phyloP scores from a whole-genome alignment of 305 asterid species.

The Fraxinus xanthoxyloides region DNA sequence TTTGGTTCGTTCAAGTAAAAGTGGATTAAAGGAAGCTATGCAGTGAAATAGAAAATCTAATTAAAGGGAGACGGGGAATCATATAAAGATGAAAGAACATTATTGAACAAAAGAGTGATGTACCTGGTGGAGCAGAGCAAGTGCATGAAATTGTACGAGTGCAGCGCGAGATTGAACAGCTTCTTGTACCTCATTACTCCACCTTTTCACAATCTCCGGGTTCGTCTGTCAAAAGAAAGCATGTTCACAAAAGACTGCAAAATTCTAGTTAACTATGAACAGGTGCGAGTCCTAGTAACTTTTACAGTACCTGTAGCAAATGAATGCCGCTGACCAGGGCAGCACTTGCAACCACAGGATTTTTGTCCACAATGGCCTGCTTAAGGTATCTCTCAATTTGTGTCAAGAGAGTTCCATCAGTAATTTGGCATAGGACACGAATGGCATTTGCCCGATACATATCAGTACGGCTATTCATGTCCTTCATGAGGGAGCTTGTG shows the following conservation, averaged over 20 bases:
- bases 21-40: neutral
- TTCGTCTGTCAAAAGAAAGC: slow-evolving; percentile 52
- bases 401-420: slow-evolving; percentile 85
- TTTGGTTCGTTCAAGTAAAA: neutral
- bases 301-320: slow-evolving; percentile 67
- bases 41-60: neutral
- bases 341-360: slow-evolving; percentile 96
- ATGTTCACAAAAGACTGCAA: neutral
- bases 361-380: slow-evolving; percentile 96
- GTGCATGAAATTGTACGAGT: slow-evolving; percentile 97
- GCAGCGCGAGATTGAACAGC: slow-evolving; percentile 98
- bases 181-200: slow-evolving; percentile 99
- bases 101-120: slow-evolving; percentile 7
- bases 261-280: slow-evolving; percentile 15
- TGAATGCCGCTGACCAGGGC: slow-evolving; percentile 95
- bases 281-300: neutral
- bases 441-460: slow-evolving; percentile 96
- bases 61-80: neutral
- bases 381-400: slow-evolving; percentile 92
- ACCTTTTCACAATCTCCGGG: slow-evolving; percentile 94
- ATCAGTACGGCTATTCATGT: slow-evolving; percentile 95
- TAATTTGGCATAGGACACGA: slow-evolving; percentile 86
- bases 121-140: slow-evolving; percentile 96
- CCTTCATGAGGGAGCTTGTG: slow-evolving; percentile 96
- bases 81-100: neutral